Base-by-base conservation (phyloP, 306 rosid species). In the Rosa multiflora region DNA sequence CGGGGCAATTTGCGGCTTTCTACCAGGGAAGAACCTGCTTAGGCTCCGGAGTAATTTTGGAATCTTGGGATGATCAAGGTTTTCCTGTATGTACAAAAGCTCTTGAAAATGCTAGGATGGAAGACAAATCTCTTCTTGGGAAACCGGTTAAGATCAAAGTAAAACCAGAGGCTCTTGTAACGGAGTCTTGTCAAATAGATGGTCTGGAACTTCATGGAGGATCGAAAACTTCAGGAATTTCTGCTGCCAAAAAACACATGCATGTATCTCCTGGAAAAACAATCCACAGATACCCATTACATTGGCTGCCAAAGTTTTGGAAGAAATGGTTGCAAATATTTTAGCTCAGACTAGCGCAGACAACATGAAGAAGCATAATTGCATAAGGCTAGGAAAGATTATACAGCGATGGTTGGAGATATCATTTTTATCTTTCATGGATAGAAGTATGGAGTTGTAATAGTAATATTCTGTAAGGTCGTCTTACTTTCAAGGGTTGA, bases 1-100 rank as follows among this genome's bases (percentile, higher is more conserved):
- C 96, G 4, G 99, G 99, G 74, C 99, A 92, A 82, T 95, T 91
- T 83, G 89, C 96, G 0, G 97, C 97, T 84, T 92, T 95, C 85
- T 95, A 92, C 49, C 81, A 83, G 67, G 97, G 97, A 83, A 90
- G 85, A 56, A 85, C 73, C 10, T 95, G 99, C 87, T 87, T 92
- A 76, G 99, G 98, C 48, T 95, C 98, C 1, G 97, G 98, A 76
- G 89, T 95, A 82, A 92, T 95, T 56, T 85, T 91, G 86, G 97
- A 92, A 85, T 91, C 97, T 0, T 89, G 97, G 92, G 97, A 92
- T 81, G 94, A 91, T 84, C 91, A 81, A 17, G 90, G 96, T 77
- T 90, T 91, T 86, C 96, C 98, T 2, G 96, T 95, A 14, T 95
- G 98, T 80, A 42, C 82, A 71, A 88, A 85, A 84, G 98, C 98